A percentile compares a stretch with the other conserved stretches of the same genome.
Conservation (phyloP, 257 asterid genomes). For the Nicotiana attenuata region DNA sequence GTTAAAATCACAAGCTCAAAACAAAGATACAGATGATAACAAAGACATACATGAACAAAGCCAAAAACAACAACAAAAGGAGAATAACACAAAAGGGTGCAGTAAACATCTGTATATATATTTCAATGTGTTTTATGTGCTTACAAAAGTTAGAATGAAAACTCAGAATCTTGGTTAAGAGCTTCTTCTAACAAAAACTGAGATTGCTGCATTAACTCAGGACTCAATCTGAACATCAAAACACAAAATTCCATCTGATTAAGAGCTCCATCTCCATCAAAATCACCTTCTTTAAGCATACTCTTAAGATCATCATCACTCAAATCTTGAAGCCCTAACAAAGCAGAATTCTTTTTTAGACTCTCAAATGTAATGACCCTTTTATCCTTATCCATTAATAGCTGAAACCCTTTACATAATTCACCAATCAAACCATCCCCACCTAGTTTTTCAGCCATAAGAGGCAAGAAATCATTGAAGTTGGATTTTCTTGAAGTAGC, state of each 20-base stretch:
- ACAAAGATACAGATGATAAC: neutral
- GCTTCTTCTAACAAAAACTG: constrained; percentile 40
- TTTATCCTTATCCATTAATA: constrained; percentile 38
- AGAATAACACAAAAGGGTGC: too few species aligned
- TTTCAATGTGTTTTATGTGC: neutral
- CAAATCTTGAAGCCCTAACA: constrained; percentile 43
- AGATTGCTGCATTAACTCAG: constrained; percentile 47
- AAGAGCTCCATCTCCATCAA: constrained; percentile 52
- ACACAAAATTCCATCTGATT: constrained; percentile 65
- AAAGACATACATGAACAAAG: neutral
- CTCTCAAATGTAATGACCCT: constrained; percentile 50
- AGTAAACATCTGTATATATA: neutral
- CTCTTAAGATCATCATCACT: constrained; percentile 35
- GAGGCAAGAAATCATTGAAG: constrained; percentile 49
- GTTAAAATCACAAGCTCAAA: neutral
- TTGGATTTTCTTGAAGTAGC: constrained; percentile 20
- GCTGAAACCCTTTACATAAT: constrained; percentile 46
- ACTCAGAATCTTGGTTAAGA: constrained; percentile 30
- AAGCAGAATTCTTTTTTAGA: constrained; percentile 39
- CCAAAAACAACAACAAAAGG: too few species aligned
- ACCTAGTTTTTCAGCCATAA: constrained; percentile 53
- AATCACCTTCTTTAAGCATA: constrained; percentile 50
- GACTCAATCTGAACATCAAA: constrained; percentile 51
- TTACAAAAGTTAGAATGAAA: constrained; percentile 19
- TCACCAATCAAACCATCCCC: constrained; percentile 50